Conservation (phyloP, 148 eudicot species). For the Dysphania ambrosioides region DNA sequence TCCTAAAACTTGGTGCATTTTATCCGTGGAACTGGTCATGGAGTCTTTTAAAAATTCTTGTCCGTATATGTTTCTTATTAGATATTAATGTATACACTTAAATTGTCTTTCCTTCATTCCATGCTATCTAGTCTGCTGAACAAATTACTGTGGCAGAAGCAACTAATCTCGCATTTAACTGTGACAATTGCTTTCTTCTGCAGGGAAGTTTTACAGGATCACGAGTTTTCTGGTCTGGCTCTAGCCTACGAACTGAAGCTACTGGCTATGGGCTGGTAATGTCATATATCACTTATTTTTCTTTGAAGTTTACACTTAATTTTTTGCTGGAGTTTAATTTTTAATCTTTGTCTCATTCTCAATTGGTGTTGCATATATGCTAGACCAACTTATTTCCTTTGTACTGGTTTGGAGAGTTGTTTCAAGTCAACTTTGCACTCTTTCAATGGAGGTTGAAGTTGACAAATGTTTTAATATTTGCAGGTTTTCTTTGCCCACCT, state of each 20-base stretch:
- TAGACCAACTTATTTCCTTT: not conserved
- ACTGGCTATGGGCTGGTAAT: slow-evolving; percentile 95
- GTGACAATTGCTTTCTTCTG: slow-evolving; percentile 27
- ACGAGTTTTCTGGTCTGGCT: slow-evolving; percentile 84
- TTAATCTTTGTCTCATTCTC: not conserved
- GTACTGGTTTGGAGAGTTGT: not conserved
- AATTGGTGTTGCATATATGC: not conserved
- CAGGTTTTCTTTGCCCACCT: slow-evolving; percentile 95
- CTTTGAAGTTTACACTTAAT: not conserved
- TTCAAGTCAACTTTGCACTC: not conserved
- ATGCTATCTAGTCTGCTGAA: not conserved
- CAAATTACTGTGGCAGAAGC: slow-evolving; percentile 3
- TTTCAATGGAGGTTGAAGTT: slow-evolving; percentile 11
- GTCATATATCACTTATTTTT: slow-evolving; percentile 10
- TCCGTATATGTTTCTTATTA: not conserved
- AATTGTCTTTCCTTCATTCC: not conserved
- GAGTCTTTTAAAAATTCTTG: not conserved
- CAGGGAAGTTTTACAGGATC: slow-evolving; percentile 99
- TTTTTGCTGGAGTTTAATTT: not conserved
- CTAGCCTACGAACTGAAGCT: slow-evolving; percentile 94
- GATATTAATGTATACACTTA: not conserved
- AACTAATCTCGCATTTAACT: not conserved
- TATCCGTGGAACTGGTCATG: not conserved
- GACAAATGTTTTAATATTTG: slow-evolving; percentile 25
- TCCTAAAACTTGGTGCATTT: not conserved